Evolutionary conservation across 371 early-diverging fungal genomes (phyloP), one percentile per base, ranked within the genome.

Genomic region (Mucor piriformis): DNA sequence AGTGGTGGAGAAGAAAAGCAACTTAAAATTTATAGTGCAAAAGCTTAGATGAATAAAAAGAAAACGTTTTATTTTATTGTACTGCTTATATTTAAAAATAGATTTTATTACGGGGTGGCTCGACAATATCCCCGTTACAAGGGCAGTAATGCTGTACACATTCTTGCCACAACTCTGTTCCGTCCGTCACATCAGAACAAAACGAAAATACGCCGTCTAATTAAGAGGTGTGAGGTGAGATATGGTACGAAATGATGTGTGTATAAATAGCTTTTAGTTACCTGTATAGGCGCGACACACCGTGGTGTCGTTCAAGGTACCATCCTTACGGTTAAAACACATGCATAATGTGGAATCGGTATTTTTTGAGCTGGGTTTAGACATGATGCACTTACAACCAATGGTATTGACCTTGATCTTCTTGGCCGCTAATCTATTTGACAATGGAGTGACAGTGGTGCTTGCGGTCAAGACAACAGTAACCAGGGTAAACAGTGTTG

Each of bases 1-100:
- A 83, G 85, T 48, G 96, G 95, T 66, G 96, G 96, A 37, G 94
- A 94, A 73, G 92, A 92, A 57, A 84, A 85, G 61, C 82, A 89
- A 66, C 73, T 95, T 61, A 81, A 84, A 70, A 83, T 92, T 59
- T 88, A 88, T 68, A 76, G 83, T 54, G 77, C 85, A 33, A 79
- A 85, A 54, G 51, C 38, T 59, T 59, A 59, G 33, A 27, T 42
- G 40, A 35, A 37, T 3, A 44, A 3, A 23, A 57, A 35, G 8
- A 47, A 54, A 15, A 40, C 3, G 6, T 15, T 16, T 16, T 40
- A 6, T 40, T 6, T n/a, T 40, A 40, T 40, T 6, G 4, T 18
- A 21, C 18, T 27, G 5, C 27, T 18, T n/a, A 27, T 50, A 20
- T 34, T 50, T 50, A 50, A 29, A 57, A 57, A 35, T 37, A 35